Base-by-base conservation (phyloP, 441 rosid species). In the Gossypium gossypioides region DNA sequence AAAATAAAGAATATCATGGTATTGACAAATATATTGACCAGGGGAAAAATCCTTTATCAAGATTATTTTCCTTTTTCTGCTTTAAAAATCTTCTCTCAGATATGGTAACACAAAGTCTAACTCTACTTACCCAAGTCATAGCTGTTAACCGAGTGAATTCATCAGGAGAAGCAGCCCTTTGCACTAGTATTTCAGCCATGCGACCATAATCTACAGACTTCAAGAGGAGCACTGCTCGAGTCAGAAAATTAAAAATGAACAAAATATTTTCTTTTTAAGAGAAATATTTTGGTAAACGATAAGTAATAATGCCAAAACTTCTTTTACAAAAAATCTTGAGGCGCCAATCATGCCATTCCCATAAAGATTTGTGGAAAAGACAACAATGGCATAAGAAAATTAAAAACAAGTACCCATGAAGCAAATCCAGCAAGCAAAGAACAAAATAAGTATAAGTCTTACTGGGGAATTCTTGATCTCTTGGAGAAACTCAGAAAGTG, bases 131-230 rank as follows among this genome's bases (percentile, higher is more conserved):
- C 99, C 99, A 96, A 10, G 99, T 96, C 70, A 96, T 88, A 19
- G 98, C 97, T 15, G 99, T 96, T 82, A 93, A 81, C 69, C 99
- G 91, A 63, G 99, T 96, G 73, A 96, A 96, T 78, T 93, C 98
- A 88, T 96, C 99, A 59, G 87, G 74, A 83, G 98, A 86, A 81
- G 89, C 86, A 67, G 98, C 98, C 83, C 99, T 90, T 80, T 84
- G 92, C 83, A 96, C 98, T 84, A 96, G 80, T 81, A 96, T 96
- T 84, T 96, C 97, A 78, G 99, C 99, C 99, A 96, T 96, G 77
- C 99, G 98, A 83, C 98, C 97, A 87, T 96, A 96, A 91, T 96
- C 99, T 93, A 93, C 99, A 91, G 99, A 96, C 99, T 96, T 89
- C 89, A 90, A 88, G 82, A 93, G 89, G 79, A 88, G 88, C 88